A percentile compares a stretch with the other conserved stretches of the same genome.
phyloP scores from a whole-genome alignment of 345 rosid genomes.

The Populus davidiana region DNA sequence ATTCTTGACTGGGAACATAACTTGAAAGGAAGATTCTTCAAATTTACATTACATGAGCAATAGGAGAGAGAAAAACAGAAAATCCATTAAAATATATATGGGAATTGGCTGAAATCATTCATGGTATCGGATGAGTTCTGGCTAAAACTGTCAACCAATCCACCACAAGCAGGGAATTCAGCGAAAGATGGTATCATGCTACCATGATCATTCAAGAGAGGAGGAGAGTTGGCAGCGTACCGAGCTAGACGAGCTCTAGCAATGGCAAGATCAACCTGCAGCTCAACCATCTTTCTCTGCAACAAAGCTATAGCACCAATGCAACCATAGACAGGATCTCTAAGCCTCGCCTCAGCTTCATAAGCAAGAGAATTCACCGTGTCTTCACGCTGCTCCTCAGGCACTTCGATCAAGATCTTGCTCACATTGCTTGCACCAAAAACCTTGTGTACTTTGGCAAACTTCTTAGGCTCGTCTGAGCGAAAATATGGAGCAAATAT shows the following conservation, averaged over 20 bases:
- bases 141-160: constrained; percentile 44
- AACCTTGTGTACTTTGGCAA: constrained; percentile 85
- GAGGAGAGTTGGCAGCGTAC: constrained; percentile 25
- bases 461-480: constrained; percentile 63
- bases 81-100: constrained; percentile 24
- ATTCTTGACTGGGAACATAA: constrained; percentile 22
- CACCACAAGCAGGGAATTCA: constrained; percentile 40
- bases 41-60: constrained; percentile 6
- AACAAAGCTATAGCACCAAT: constrained; percentile 80
- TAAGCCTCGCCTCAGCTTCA: constrained; percentile 87
- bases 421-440: constrained; percentile 96
- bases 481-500: constrained; percentile 86
- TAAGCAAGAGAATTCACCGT: constrained; percentile 80
- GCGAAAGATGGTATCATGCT: constrained; percentile 26
- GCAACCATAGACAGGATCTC: constrained; percentile 90
- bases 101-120: constrained; percentile 43
- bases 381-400: constrained; percentile 86
- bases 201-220: constrained; percentile 8
- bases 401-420: constrained; percentile 78
- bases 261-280: constrained; percentile 69
- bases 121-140: constrained; percentile 28
- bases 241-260: constrained; percentile 71
- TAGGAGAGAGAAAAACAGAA: not conserved
- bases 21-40: constrained; percentile 14
- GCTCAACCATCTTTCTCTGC: constrained; percentile 70